phyloP scores from a whole-genome alignment of 805 yeast genomes.

The Wickerhamomyces chaumierensis region DNA sequence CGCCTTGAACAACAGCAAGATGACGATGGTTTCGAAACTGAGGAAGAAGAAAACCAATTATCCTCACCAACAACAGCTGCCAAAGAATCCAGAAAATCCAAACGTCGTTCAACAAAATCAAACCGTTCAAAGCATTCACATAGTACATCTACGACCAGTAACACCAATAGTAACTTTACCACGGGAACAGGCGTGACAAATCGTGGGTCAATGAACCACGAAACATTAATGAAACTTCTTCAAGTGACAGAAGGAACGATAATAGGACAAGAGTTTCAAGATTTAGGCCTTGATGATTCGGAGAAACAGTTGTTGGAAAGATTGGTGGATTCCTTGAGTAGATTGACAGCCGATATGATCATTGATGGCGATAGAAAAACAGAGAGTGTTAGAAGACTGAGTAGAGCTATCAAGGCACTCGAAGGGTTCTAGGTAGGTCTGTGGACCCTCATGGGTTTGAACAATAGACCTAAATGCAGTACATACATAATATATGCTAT shows the following conservation, averaged over 20 bases:
- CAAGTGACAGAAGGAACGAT: conserved; percentile 30
- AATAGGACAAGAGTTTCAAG: conserved; percentile 52
- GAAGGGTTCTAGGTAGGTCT: conserved; percentile 54
- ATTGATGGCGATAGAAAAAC: conserved; percentile 70
- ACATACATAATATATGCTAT: too few relatives aligned
- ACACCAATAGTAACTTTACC: too few relatives aligned
- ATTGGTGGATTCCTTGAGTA: conserved; percentile 73
- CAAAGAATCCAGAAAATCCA: conserved; percentile 4
- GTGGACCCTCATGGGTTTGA: too few relatives aligned
- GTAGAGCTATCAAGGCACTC: conserved; percentile 71
- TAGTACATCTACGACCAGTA: background rate
- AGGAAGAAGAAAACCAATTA: conserved; percentile 11
- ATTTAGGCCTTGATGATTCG: conserved; percentile 58
- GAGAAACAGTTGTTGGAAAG: conserved; percentile 77
- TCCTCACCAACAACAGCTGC: conserved; percentile 1
- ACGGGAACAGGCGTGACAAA: background rate
- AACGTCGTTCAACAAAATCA: background rate
- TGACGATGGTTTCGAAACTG: conserved; percentile 18
- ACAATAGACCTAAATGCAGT: too few relatives aligned
- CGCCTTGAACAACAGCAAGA: background rate
- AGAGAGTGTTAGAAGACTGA: conserved; percentile 70
- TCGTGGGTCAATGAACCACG: conserved; percentile 16
- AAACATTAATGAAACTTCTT: conserved; percentile 24
- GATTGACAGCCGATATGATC: conserved; percentile 86
- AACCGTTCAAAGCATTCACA: conserved; percentile 2